phyloP scores from a whole-genome alignment of 2,329 filamentous ascomycete species.

The Drechslerella dactyloides region DNA sequence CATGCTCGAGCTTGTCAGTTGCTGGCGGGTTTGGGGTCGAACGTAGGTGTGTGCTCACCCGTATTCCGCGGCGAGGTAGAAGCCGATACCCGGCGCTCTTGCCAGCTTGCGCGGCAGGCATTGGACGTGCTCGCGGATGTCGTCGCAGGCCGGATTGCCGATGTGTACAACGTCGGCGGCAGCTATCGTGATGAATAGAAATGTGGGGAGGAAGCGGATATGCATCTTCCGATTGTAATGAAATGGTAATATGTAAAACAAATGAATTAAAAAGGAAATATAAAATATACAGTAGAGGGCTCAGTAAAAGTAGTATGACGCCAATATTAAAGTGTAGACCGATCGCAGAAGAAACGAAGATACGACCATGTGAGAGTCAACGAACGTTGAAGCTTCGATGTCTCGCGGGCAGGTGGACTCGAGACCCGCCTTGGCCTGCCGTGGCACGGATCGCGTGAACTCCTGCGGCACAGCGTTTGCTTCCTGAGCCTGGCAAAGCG shows the following conservation, averaged over 20 bases:
- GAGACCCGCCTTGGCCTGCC: not conserved
- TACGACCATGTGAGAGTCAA: not conserved
- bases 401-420: not conserved
- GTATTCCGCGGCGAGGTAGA: constrained; percentile 22
- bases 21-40: not conserved
- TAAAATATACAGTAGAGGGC: constrained; percentile 1
- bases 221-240: not conserved
- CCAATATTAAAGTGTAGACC: too few species aligned
- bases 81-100: constrained; percentile 12
- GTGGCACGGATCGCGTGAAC: not conserved
- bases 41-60: constrained; percentile 1
- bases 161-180: constrained; percentile 13
- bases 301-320: not conserved
- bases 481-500: not conserved
- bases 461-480: not conserved
- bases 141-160: constrained; percentile 18
- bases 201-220: not conserved
- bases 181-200: constrained; percentile 8
- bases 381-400: not conserved
- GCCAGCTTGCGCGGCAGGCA: constrained; percentile 23
- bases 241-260: not conserved
- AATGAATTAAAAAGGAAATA: not conserved
- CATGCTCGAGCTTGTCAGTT: not conserved
- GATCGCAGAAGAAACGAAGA: not conserved
- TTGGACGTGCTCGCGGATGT: constrained; percentile 11